Evolutionary conservation across 169 alveolate genomes (phyloP).

Genomic region (Eimeria praecox): DNA sequence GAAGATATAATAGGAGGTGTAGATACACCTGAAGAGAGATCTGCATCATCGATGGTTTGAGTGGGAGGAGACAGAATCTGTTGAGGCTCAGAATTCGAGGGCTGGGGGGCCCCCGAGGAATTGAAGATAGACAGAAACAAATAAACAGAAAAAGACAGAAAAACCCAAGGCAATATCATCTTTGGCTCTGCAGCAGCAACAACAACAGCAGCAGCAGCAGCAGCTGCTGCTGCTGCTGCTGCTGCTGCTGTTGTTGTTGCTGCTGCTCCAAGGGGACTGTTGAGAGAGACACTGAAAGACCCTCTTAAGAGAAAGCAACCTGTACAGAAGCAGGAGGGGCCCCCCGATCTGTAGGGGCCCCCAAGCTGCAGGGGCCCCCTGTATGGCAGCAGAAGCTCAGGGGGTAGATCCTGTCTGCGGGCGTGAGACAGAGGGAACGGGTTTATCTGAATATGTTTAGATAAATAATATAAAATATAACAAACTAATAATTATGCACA

Average conservation of each 20-base stretch:
- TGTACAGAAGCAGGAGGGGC: not conserved
- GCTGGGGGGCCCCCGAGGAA: not conserved
- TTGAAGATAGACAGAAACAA: not conserved
- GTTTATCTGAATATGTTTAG: too few relatives aligned
- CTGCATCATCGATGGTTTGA: not conserved
- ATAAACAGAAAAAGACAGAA: not conserved
- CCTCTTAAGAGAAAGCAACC: too few relatives aligned
- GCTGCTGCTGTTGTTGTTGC: not conserved
- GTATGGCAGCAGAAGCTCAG: not conserved
- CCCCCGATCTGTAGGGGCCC: constrained; percentile 1
- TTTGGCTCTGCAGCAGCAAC: not conserved
- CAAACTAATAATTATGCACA: too few relatives aligned
- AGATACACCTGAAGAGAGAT: not conserved
- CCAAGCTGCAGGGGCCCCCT: not conserved
- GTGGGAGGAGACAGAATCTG: not conserved
- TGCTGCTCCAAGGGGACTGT: not conserved
- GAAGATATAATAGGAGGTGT: not conserved
- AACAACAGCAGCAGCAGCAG: not conserved
- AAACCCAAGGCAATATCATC: not conserved
- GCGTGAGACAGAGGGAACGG: not conserved
- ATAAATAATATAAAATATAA: too few relatives aligned
- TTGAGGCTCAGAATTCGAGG: not conserved
- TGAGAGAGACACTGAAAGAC: not conserved
- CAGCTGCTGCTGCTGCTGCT: not conserved
- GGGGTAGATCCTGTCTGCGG: not conserved